phyloP scores from a whole-genome alignment of 352 stramenopile species.

The Phytophthora boehmeriae region DNA sequence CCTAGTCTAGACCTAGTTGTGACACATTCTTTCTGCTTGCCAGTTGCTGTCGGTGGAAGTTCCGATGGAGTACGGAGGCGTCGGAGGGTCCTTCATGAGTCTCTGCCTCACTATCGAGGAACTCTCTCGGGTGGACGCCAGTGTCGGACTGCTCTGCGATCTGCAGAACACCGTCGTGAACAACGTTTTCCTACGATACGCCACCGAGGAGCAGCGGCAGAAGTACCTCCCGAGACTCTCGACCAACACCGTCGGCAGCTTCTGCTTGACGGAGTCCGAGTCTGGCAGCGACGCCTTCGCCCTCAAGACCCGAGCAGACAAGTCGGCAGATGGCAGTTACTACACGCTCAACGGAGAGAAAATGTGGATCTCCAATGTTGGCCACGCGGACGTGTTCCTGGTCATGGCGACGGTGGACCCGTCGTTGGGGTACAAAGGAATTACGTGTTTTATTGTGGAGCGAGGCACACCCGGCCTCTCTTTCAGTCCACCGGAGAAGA shows the following conservation, averaged over 20 bases:
- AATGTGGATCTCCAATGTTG: slow-evolving; percentile 96
- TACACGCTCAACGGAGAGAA: slow-evolving; percentile 94
- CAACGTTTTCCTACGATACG: slow-evolving; percentile 91
- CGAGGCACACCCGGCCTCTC: slow-evolving; percentile 84
- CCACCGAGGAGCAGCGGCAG: slow-evolving; percentile 74
- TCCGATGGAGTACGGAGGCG: slow-evolving; percentile 91
- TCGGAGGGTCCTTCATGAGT: slow-evolving; percentile 94
- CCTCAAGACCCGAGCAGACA: slow-evolving; percentile 91
- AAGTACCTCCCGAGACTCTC: slow-evolving; percentile 81
- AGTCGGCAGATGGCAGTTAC: slow-evolving; percentile 87
- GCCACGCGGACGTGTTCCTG: slow-evolving; percentile 92
- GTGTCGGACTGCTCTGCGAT: slow-evolving; percentile 94
- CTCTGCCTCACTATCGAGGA: slow-evolving; percentile 96
- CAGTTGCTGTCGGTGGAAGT: slow-evolving; percentile 96
- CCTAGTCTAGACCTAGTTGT: background rate
- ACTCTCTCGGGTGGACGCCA: slow-evolving; percentile 94
- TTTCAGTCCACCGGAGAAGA: slow-evolving; percentile 92
- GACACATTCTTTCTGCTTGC: background rate
- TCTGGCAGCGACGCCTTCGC: slow-evolving; percentile 96
- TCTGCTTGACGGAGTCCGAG: slow-evolving; percentile 94
- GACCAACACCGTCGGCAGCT: slow-evolving; percentile 86
- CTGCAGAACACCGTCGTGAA: slow-evolving; percentile 95
- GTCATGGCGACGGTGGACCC: slow-evolving; percentile 93
- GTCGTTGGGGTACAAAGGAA: slow-evolving; percentile 92
- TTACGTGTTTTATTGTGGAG: slow-evolving; percentile 96